Conservation (phyloP, 257 asterid genomes). For the Dorcoceras hygrometricum region DNA sequence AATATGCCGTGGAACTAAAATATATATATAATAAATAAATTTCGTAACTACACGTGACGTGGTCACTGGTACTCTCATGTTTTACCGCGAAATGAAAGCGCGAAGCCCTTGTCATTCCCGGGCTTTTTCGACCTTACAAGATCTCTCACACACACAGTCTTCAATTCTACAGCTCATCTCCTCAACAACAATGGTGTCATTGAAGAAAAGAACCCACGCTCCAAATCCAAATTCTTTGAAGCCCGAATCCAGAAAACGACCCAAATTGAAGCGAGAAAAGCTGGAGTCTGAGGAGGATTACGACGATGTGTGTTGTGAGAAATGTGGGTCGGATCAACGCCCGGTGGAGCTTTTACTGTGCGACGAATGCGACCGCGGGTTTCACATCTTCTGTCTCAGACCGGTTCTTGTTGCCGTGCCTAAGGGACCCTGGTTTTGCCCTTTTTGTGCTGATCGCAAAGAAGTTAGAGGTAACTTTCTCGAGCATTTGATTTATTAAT, state of each 20-base stretch:
- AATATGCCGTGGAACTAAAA: too few relatives aligned
- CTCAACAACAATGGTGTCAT: conserved; percentile 32
- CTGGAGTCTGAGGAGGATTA: conserved; percentile 32
- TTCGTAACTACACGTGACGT: too few relatives aligned
- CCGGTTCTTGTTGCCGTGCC: conserved; percentile 80
- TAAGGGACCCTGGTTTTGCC: conserved; percentile 73
- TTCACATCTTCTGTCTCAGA: conserved; percentile 69
- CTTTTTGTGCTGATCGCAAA: conserved; percentile 43
- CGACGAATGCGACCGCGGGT: conserved; percentile 77
- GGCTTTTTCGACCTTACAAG: neutral
- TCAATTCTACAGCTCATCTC: conserved; percentile 3
- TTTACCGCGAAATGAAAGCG: neutral
- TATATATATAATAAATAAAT: too few relatives aligned
- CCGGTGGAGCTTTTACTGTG: conserved; percentile 72
- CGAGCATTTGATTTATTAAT: neutral
- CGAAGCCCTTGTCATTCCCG: neutral
- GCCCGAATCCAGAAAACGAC: conserved; percentile 26
- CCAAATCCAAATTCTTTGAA: conserved; percentile 33
- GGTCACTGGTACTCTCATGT: too few relatives aligned
- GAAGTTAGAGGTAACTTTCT: conserved; percentile 36
- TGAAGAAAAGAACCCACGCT: conserved; percentile 63
- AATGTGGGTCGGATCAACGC: conserved; percentile 70
- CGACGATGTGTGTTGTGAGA: conserved; percentile 50
- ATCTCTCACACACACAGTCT: conserved; percentile 9
- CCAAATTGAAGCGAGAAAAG: conserved; percentile 26